A percentile compares a stretch with the other conserved stretches of the same genome.
Conservation (phyloP, 805 yeast species). For the Candida takata region DNA sequence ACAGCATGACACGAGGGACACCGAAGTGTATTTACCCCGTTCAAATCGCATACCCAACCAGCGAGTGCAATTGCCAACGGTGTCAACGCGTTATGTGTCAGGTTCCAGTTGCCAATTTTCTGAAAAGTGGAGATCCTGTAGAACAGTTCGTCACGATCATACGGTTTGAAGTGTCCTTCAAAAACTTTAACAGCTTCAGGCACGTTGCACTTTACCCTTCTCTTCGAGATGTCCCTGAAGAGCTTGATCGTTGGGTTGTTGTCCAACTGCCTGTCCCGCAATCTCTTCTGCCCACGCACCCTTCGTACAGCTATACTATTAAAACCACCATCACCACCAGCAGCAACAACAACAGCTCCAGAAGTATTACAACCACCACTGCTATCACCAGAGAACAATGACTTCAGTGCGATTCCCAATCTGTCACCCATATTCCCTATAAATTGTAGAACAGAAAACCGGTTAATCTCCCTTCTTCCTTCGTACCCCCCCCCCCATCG, state of each 20-base stretch:
- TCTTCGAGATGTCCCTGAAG: constrained; percentile 6
- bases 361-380: no score
- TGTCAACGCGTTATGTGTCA: constrained; percentile 27
- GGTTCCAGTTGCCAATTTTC: constrained; percentile 40
- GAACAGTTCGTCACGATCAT: constrained; percentile 28
- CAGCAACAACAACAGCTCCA: no score
- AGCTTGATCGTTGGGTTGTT: constrained; percentile 8
- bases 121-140: constrained; percentile 36
- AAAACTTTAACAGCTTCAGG: background rate
- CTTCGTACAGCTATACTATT: no score
- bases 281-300: no score
- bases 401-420: no score
- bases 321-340: no score
- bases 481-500: no score
- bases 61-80: constrained; percentile 43
- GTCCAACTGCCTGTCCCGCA: background rate
- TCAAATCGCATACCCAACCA: constrained; percentile 41
- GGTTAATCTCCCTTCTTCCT: no score
- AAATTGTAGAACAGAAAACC: no score
- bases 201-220: constrained; percentile 1
- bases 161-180: constrained; percentile 25
- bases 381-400: no score
- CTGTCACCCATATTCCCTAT: no score
- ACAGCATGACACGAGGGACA: constrained; percentile 29
- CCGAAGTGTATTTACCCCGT: constrained; percentile 25